Base-by-base conservation (phyloP, 805 yeast genomes). In the Candida ovalis region DNA sequence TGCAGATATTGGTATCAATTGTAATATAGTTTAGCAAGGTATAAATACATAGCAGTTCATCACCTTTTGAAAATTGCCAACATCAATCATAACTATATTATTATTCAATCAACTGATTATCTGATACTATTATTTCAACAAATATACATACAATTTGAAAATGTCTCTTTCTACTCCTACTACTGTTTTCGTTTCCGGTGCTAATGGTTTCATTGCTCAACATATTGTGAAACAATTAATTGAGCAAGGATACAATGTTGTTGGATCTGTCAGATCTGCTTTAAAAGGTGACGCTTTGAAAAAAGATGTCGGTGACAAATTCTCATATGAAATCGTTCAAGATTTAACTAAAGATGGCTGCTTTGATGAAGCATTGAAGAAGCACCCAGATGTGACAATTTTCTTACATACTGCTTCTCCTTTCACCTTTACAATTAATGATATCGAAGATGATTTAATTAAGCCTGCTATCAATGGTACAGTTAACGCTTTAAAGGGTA, bases 381-480 rank as follows among this genome's bases (percentile, higher is more conserved):
- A 60, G 13, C 69, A 77, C 38, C 65, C 69, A 2, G 75, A 76
- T 28, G 66, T 77, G 42, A 64, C 66, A 12, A 62, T 56, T 50
- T 74, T 80, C 8, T 53, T 78, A 17, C 85, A 78, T 61, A 72
- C 80, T 1, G 79, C 81, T 13, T 72, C 78, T 38, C 82, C 83
- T 15, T 71, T 74, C 52, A 51, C 61, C 1, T 66, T 58, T 44
- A 66, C 67, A 18, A 67, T 71, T 23, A 63, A 71, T 32, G 64
- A 67, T 3, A 73, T 74, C 44, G 70, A 72, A 6, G 81, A 81
- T 53, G 68, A 70, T 22, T 70, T 77, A 58, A 60, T 80, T 23
- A 61, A 67, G n/a, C 87, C 88, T 12, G 86, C 87, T 1, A 71
- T 78, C 13, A 60, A 71, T 39, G 86, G 86, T 43, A 78, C 85